Base-by-base conservation (phyloP, 306 rosid genomes). In the Heteromeles arbutifolia region DNA sequence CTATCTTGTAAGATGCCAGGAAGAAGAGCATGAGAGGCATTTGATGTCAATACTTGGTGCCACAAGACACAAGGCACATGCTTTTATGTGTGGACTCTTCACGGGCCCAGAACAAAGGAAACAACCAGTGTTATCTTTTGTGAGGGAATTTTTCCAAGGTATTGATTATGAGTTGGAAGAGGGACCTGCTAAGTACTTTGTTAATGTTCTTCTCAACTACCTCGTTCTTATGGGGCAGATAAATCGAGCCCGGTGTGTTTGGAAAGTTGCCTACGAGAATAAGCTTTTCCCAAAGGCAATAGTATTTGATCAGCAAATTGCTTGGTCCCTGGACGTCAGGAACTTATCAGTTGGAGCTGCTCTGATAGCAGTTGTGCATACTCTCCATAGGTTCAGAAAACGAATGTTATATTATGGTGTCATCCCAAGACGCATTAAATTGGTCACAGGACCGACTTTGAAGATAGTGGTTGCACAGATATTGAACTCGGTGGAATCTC, bases 251-350 rank as follows among this genome's bases (percentile, higher is more conserved):
- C 89, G 93, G 25, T 95, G 98, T 57, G 89, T 90, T 73, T 95
- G 97, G 98, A 92, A 95, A 85, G 97, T 95, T 37, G 88, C 97
- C 24, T 92, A 95, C 18, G 97, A 95, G 92, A 92, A 95, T 70
- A 95, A 92, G 80, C 98, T 95, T 80, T 95, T 95, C 82, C 98
- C 98, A 0, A 95, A 90, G 85, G 98, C 98, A 57, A 95, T 95
- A 73, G 93, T 92, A 12, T 92, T 95, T 26, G 92, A 92, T 84
- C 98, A 92, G 86, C 97, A 95, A 76, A 92, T 95, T 72, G 97
- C 98, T 69, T 95, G 97, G 98, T 90, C 98, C 24, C 97, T 92
- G 68, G 97, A 95, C 41, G 96, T 95, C 69, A 85, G 98, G 79
- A 92, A 95, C 88, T 87, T 95, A 80, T 92, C 98, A 0, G 96